Evolutionary conservation across 2,329 filamentous ascomycete genomes (phyloP).

Genomic region (Graphiopsis chlorocephala): DNA sequence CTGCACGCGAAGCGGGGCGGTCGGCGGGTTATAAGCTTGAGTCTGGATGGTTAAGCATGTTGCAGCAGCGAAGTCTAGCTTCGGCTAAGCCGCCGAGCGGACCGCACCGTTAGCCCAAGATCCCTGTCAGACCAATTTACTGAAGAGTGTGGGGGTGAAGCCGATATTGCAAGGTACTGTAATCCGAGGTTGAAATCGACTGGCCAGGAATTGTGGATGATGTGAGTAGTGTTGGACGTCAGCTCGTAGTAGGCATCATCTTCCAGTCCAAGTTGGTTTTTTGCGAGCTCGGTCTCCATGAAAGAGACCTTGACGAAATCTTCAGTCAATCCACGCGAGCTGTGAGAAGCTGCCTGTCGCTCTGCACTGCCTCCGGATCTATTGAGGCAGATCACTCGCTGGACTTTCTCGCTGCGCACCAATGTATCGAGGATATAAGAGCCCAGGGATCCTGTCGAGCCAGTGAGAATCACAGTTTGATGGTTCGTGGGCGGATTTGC

Average conservation of each 20-base stretch:
- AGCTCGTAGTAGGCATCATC: constrained; percentile 22
- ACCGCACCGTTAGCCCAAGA: too few relatives aligned
- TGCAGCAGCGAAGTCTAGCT: too few relatives aligned
- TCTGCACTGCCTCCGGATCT: constrained; percentile 23
- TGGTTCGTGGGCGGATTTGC: background rate
- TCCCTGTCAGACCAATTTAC: too few relatives aligned
- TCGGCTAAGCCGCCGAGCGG: too few relatives aligned
- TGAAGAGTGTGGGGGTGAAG: too few relatives aligned
- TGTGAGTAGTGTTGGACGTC: constrained; percentile 22
- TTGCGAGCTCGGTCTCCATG: constrained; percentile 17
- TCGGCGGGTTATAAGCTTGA: too few relatives aligned
- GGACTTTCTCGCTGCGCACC: constrained; percentile 26
- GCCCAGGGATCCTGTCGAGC: constrained; percentile 37
- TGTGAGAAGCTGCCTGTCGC: constrained; percentile 23
- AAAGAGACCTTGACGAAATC: constrained; percentile 30
- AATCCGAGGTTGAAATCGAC: constrained; percentile 39
- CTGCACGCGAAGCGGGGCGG: too few relatives aligned
- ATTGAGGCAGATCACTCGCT: constrained; percentile 33
- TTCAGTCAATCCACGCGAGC: constrained; percentile 22
- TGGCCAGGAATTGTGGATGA: constrained; percentile 40
- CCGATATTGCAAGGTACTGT: too few relatives aligned
- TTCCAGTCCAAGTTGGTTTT: constrained; percentile 21
- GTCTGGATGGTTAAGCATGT: too few relatives aligned
- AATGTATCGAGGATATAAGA: constrained; percentile 33
- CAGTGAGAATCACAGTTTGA: constrained; percentile 36